phyloP scores from a whole-genome alignment of 2,329 filamentous ascomycete genomes.

The Ciborinia camelliae region DNA sequence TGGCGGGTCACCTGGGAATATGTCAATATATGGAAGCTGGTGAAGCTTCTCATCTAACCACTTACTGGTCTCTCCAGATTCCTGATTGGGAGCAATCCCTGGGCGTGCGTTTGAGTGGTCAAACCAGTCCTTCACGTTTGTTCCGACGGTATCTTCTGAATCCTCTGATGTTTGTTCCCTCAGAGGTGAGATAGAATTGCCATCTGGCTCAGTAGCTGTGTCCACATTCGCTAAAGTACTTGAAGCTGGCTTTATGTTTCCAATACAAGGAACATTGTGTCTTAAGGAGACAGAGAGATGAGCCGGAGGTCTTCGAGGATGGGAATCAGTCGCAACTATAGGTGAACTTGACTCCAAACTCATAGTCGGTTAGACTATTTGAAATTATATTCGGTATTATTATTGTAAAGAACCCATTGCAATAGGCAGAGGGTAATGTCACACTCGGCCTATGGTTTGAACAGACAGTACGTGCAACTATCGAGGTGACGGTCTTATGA shows the following conservation, averaged over 20 bases:
- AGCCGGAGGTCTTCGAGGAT: slow-evolving; percentile 31
- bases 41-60: background rate
- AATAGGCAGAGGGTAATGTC: background rate
- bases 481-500: background rate
- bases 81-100: slow-evolving; percentile 13
- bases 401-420: slow-evolving; percentile 13
- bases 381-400: background rate
- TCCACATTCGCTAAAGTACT: background rate
- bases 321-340: slow-evolving; percentile 1
- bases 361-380: slow-evolving; percentile 12
- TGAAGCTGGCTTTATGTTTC: background rate
- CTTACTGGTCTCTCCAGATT: slow-evolving; percentile 30
- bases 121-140: slow-evolving; percentile 32
- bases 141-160: slow-evolving; percentile 20
- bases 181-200: background rate
- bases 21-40: background rate
- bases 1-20: slow-evolving; percentile 31
- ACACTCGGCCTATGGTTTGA: background rate
- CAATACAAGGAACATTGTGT: slow-evolving; percentile 14
- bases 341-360: background rate
- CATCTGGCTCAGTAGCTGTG: background rate
- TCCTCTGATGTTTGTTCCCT: slow-evolving; percentile 24
- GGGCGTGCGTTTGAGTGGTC: slow-evolving; percentile 30
- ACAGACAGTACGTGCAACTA: background rate
- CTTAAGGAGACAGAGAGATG: slow-evolving; percentile 30